phyloP scores from a whole-genome alignment of 2,329 filamentous ascomycete genomes.

The Myriosclerotinia scirpicola region DNA sequence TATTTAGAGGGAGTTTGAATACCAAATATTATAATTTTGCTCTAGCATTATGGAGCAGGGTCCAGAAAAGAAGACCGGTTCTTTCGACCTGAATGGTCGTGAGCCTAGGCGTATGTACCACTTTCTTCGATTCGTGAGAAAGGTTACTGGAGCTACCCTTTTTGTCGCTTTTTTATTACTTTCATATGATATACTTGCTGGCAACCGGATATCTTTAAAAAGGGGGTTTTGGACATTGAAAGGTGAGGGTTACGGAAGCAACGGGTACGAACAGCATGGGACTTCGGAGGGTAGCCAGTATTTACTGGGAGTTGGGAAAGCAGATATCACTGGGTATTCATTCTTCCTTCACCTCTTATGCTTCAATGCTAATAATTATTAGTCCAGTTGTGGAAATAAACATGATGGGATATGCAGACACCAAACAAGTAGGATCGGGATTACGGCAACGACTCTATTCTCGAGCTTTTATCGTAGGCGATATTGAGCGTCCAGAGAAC shows the following conservation, averaged over 20 bases:
- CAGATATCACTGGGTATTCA: conserved; percentile 67
- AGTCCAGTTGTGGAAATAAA: conserved; percentile 87
- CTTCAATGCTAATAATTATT: conserved; percentile 26
- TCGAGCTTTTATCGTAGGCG: conserved; percentile 82
- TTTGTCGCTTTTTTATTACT: background rate
- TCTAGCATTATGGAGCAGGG: conserved; percentile 12
- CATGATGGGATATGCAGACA: conserved; percentile 87
- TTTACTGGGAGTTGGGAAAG: conserved; percentile 67
- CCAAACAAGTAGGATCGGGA: conserved; percentile 78
- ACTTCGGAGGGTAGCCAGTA: conserved; percentile 45
- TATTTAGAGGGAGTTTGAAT: background rate
- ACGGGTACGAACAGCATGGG: conserved; percentile 20
- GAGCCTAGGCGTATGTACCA: conserved; percentile 2
- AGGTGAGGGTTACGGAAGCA: background rate
- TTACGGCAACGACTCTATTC: conserved; percentile 86
- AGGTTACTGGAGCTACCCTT: background rate
- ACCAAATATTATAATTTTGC: background rate
- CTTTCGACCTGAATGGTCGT: conserved; percentile 6
- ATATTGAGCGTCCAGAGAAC: conserved; percentile 62
- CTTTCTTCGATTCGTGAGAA: background rate
- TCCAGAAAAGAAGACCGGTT: conserved; percentile 17
- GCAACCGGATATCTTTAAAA: background rate
- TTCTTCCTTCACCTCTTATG: background rate
- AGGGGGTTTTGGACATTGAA: conserved; percentile 23
- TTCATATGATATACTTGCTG: background rate